Base-by-base conservation (phyloP, 495 filamentous ascomycete genomes). In the Xylaria acuta region DNA sequence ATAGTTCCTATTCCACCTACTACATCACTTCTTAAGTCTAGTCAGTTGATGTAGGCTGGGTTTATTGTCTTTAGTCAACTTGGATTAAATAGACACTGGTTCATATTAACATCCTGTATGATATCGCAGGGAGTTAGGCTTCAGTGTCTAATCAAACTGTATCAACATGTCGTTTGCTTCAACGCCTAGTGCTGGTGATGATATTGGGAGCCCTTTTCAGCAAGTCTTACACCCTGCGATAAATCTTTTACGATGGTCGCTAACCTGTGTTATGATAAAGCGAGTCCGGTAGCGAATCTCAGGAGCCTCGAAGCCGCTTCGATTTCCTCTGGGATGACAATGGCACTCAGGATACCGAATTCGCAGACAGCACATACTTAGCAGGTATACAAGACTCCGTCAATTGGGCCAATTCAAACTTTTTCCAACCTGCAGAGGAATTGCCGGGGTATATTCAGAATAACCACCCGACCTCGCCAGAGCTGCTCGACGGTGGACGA, bases 401-500 rank as follows among this genome's bases (percentile, higher is more conserved):
- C 11, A 49, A 34, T 47, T 65, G 63, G 63, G 38, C 30, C 4
- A 11, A 11, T 22, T 47, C 22, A n/a, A 65, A n/a, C 27, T 30
- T 65, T 45, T n/a, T 16, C 5, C 14, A 32, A 16, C 40, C 43
- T 65, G 3, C 18, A 8, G 63, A 47, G 25, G 38, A 27, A 30
- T 47, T 25, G 7, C 27, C 43, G 7, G 63, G 25, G 36, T 22
- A 65, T 49, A n/a, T 32, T 6, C 63, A 45, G 25, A 49, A 49
- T 49, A 22, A 30, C 22, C 38, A 45, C 82, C 41, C 25, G 11
- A 47, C 2, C 12, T 22, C 67, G 18, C 27, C 41, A 32, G 34
- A 47, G 16, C 4, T 64, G 56, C 9, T 36, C 5, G 43, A 51
- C 36, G 54, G 9, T 34, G 76, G 73, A 51, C 72, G 41, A 32